Evolutionary conservation across 345 rosid species (phyloP).

Genomic region (Brassica carinata): DNA sequence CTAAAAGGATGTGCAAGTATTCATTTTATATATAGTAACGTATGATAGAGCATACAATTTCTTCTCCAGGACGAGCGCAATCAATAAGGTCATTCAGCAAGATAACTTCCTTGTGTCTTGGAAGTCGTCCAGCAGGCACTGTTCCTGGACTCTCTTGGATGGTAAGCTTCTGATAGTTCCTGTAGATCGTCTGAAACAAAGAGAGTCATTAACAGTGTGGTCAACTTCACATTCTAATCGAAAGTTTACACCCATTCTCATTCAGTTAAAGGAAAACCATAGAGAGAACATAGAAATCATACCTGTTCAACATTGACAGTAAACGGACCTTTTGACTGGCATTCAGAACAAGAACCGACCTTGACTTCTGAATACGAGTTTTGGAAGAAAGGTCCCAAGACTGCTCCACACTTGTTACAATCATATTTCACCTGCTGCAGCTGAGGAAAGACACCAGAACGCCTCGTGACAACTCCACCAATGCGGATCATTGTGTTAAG

Average conservation of each 20-base stretch:
- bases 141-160: slow-evolving; percentile 99
- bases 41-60: slow-evolving; percentile 55
- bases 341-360: slow-evolving; percentile 98
- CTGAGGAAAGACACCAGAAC: slow-evolving; percentile 97
- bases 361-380: slow-evolving; percentile 98
- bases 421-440: slow-evolving; percentile 97
- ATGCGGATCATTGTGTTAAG: slow-evolving; percentile 96
- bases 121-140: slow-evolving; percentile 98
- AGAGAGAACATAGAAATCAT: slow-evolving; percentile 4
- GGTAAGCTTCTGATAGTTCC: slow-evolving; percentile 95
- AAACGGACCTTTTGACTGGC: slow-evolving; percentile 97
- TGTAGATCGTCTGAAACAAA: slow-evolving; percentile 80
- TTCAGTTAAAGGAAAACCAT: neutral
- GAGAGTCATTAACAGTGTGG: neutral
- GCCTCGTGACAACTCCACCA: slow-evolving; percentile 97
- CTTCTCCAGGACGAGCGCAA: slow-evolving; percentile 98
- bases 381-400: slow-evolving; percentile 94
- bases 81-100: slow-evolving; percentile 89
- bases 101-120: slow-evolving; percentile 98
- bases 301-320: slow-evolving; percentile 97
- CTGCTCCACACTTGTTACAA: slow-evolving; percentile 91
- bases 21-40: neutral
- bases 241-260: neutral
- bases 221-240: neutral
- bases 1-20: neutral